These are phyloP conservation scores for Microsporum ferrugineum DNA, from an alignment of 2,329 filamentous ascomycete species.

Conservation along the genomic window DNA sequence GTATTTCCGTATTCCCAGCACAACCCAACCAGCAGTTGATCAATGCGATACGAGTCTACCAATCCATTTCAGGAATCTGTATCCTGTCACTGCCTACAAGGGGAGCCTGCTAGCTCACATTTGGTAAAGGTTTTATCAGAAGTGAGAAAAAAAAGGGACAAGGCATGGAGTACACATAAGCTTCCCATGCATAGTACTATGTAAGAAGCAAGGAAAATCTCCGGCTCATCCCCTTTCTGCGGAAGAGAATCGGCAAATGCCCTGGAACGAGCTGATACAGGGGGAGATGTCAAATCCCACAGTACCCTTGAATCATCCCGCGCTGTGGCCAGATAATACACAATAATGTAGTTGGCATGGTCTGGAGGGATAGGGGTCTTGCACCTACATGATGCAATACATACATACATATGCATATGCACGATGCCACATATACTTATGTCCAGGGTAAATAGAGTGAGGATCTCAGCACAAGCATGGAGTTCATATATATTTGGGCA, in stretches of 20 bases:
- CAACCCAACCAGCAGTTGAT: neutral
- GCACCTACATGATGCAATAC: conserved; percentile 1
- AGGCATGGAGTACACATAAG: neutral
- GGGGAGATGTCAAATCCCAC: neutral
- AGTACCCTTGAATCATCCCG: neutral
- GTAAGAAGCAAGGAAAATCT: neutral
- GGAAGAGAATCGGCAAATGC: neutral
- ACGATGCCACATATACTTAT: neutral
- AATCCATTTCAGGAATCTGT: neutral
- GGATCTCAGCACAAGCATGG: neutral
- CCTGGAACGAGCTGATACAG: neutral
- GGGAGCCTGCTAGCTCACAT: neutral
- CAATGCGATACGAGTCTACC: neutral
- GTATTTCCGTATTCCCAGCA: neutral
- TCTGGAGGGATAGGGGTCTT: neutral
- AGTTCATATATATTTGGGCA: neutral
- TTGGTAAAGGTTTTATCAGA: neutral
- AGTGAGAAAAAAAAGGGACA: neutral
- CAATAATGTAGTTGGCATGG: neutral
- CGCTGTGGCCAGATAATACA: neutral
- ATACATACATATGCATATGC: conserved; percentile 2
- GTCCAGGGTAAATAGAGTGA: neutral
- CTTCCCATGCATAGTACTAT: neutral
- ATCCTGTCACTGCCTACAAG: neutral
- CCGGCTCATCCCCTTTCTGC: neutral